A percentile compares a stretch with the other conserved stretches of the same genome.
phyloP scores from a whole-genome alignment of 306 rosid genomes.

The Trifolium repens region DNA sequence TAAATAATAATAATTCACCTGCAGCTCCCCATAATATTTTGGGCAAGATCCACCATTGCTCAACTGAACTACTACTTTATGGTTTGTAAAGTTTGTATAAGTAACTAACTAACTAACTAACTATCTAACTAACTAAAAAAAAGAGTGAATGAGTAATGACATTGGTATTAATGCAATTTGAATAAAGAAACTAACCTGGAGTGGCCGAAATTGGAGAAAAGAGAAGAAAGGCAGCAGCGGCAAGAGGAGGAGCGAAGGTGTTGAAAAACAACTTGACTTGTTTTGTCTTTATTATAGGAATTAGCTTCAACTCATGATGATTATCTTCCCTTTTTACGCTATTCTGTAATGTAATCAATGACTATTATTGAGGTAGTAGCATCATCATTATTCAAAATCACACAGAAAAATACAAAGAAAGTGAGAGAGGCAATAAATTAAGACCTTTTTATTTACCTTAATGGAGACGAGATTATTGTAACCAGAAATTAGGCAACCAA shows the following conservation, averaged over 20 bases:
- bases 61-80: not conserved
- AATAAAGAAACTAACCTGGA: not conserved
- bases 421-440: not conserved
- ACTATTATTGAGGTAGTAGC: not conserved
- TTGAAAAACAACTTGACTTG: constrained; percentile 44
- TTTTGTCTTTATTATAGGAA: constrained; percentile 35
- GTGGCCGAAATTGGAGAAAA: constrained; percentile 51
- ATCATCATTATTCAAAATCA: not conserved
- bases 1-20: too few species aligned
- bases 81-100: not conserved
- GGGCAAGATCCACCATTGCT: too few species aligned
- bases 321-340: constrained; percentile 42
- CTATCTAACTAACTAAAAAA: too few species aligned
- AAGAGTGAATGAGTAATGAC: not conserved
- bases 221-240: constrained; percentile 59
- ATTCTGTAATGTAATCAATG: constrained; percentile 34
- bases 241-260: constrained; percentile 62
- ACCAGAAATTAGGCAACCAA: constrained; percentile 41
- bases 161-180: not conserved
- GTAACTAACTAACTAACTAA: too few species aligned
- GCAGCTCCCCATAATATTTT: too few species aligned
- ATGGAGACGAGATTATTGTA: constrained; percentile 25
- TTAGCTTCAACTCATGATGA: not conserved
- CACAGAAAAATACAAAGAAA: not conserved
- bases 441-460: constrained; percentile 43